Evolutionary conservation across 73 alveolate genomes (phyloP), one percentile per base, ranked within the genome.

Genomic region (Durusdinium trenchii): DNA sequence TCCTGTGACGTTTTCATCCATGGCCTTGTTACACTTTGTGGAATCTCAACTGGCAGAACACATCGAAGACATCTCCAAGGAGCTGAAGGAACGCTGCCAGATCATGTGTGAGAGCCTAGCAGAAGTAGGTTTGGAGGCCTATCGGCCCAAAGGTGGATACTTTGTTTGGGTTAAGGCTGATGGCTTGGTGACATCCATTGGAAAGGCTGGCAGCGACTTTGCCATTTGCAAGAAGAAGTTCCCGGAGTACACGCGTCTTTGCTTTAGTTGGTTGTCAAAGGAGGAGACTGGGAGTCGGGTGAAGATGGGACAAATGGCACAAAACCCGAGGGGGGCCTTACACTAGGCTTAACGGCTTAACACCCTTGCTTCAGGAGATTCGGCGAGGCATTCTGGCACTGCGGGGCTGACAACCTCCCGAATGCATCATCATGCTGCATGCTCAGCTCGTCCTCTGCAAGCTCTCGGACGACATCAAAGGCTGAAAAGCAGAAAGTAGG

Each of bases 101-200:
- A 36, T 36, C 61, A 61, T 62, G 60, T 86, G 95, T 47, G 51
- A 30, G 35, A 48, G 52, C 52, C 94, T 84, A 0, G 36, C 23
- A 18, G 75, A 52, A 47, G 54, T 50, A 40, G 54, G 40, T 1
- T 16, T 52, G 50, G 94, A 84, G 51, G 76, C n/a, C 54, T 48
- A 51, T 23, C 52, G 36, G 54, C 94, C 94, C 43, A 30, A 46
- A 54, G 96, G 96, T 3, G 97, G 97, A 7, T 90, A 90, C 54
- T 90, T 90, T 47, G 97, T 90, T 40, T 90, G 97, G 97, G 97
- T 90, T 20, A 86, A 86, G 76, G 95, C 62, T 16, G 62, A 78
- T 18, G 64, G 64, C 64, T 18, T 43, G 87, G 87, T 45, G 61
- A 45, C 40, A 61, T 57, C 52, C 87, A 5, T 78, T 16, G 57